Evolutionary conservation across 2,329 filamentous ascomycete genomes (phyloP).

Genomic region (Cladosporium austrohemisphaericum): DNA sequence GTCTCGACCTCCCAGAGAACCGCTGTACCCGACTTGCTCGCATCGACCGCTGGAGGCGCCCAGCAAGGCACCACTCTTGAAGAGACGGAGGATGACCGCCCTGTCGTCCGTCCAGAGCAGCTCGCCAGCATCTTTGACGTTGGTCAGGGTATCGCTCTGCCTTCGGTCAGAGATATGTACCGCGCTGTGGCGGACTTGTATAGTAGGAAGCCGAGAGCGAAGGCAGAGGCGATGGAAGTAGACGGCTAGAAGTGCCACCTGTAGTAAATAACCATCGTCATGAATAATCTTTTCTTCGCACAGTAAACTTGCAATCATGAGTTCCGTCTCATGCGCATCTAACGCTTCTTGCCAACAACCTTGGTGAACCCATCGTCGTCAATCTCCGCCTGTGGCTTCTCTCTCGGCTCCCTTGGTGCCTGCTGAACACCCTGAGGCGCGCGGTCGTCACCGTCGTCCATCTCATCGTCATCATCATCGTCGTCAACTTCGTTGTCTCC

Average conservation of each 20-base stretch:
- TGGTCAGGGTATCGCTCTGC: slow-evolving; percentile 64
- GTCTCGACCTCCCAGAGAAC: slow-evolving; percentile 29
- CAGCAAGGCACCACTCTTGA: slow-evolving; percentile 27
- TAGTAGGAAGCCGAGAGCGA: slow-evolving; percentile 49
- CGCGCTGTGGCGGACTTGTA: slow-evolving; percentile 66
- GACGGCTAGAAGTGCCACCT: slow-evolving; percentile 3
- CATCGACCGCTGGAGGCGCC: slow-evolving; percentile 11
- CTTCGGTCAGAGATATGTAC: slow-evolving; percentile 72
- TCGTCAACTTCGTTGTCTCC: slow-evolving; percentile 60
- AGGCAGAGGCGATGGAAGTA: slow-evolving; percentile 12
- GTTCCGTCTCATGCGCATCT: too few relatives aligned
- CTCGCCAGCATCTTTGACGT: slow-evolving; percentile 68
- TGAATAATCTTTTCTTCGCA: slow-evolving; percentile 11
- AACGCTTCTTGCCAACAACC: slow-evolving; percentile 36
- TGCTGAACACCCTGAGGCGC: slow-evolving; percentile 58
- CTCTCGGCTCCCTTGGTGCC: slow-evolving; percentile 45
- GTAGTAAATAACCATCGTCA: slow-evolving; percentile 12
- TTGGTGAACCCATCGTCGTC: slow-evolving; percentile 41
- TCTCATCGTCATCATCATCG: slow-evolving; percentile 52
- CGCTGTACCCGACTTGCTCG: slow-evolving; percentile 25
- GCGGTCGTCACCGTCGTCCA: slow-evolving; percentile 50
- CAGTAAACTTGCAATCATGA: too few relatives aligned
- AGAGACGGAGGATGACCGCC: slow-evolving; percentile 47
- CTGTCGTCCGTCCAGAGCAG: slow-evolving; percentile 64
- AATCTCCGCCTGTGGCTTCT: slow-evolving; percentile 58